Evolutionary conservation across 1,284 basidiomycete species (phyloP).

Genomic region (Fomitopsis betulina): DNA sequence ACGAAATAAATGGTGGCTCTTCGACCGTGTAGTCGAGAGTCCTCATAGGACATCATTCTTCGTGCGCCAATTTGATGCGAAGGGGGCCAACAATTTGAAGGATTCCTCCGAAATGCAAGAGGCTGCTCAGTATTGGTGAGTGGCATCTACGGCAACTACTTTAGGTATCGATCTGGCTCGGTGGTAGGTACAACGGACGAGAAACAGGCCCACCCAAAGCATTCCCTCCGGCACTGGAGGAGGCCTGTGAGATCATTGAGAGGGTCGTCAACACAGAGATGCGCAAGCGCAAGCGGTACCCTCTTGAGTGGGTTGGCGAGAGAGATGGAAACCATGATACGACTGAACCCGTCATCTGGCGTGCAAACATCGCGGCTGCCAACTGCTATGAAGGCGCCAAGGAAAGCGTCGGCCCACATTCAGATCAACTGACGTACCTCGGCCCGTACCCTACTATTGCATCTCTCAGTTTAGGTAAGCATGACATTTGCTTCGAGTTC

Average conservation of each 20-base stretch:
- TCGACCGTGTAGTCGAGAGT: constrained; percentile 77
- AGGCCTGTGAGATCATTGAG: constrained; percentile 76
- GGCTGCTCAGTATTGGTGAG: constrained; percentile 64
- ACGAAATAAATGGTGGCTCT: constrained; percentile 81
- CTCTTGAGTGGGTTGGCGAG: constrained; percentile 70
- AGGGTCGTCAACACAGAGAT: constrained; percentile 74
- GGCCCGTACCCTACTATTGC: constrained; percentile 94
- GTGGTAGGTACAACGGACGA: constrained; percentile 74
- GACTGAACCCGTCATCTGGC: constrained; percentile 50
- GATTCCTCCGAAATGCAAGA: constrained; percentile 53
- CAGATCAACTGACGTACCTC: constrained; percentile 74
- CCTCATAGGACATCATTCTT: constrained; percentile 83
- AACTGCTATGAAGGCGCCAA: constrained; percentile 87
- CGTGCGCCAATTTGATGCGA: constrained; percentile 37
- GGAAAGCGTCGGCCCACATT: constrained; percentile 85
- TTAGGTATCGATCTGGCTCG: constrained; percentile 1
- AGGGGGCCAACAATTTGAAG: constrained; percentile 2
- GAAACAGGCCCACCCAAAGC: constrained; percentile 47
- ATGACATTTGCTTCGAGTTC: background rate
- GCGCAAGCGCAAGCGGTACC: constrained; percentile 53
- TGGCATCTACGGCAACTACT: background rate
- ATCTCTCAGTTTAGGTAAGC: constrained; percentile 81
- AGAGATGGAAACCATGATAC: constrained; percentile 23
- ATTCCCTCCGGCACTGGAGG: constrained; percentile 74
- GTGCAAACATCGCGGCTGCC: constrained; percentile 86